These are phyloP conservation scores for Dendrobium officinale DNA, from an alignment of 106 monocot species.

Conservation along the genomic window DNA sequence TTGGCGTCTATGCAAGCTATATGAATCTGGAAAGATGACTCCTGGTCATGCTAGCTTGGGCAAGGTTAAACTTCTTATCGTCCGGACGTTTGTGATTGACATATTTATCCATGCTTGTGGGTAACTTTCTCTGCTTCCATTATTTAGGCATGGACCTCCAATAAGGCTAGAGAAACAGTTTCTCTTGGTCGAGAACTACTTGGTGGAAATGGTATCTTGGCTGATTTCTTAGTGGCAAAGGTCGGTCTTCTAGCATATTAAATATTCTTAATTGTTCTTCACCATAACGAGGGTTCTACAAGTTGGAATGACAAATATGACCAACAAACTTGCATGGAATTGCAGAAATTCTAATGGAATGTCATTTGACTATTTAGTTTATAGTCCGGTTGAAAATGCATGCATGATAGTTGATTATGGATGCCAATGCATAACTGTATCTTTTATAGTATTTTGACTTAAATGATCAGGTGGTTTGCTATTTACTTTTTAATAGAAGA, in stretches of 20 bases:
- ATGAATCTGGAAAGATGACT: conserved; percentile 97
- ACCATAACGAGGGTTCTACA: background rate
- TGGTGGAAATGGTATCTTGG: conserved; percentile 85
- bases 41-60: conserved; percentile 81
- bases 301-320: too few relatives aligned
- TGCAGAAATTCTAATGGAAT: too few relatives aligned
- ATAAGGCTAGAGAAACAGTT: conserved; percentile 69
- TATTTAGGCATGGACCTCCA: conserved; percentile 74
- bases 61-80: conserved; percentile 35
- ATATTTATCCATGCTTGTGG: background rate
- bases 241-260: too few relatives aligned
- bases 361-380: too few relatives aligned
- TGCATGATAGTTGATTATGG: too few relatives aligned
- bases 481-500: too few relatives aligned
- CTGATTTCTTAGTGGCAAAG: background rate
- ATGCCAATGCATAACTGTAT: too few relatives aligned
- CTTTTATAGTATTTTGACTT: too few relatives aligned
- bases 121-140: background rate
- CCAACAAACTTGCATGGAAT: too few relatives aligned
- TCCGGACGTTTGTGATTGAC: too few relatives aligned
- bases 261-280: background rate
- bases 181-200: conserved; percentile 75
- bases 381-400: too few relatives aligned
- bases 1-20: conserved; percentile 91
- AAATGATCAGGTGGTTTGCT: too few relatives aligned